Evolutionary conservation across 2,329 filamentous ascomycete genomes (phyloP), one percentile per base, ranked within the genome.

Genomic region (Incumbomyces delicatus): DNA sequence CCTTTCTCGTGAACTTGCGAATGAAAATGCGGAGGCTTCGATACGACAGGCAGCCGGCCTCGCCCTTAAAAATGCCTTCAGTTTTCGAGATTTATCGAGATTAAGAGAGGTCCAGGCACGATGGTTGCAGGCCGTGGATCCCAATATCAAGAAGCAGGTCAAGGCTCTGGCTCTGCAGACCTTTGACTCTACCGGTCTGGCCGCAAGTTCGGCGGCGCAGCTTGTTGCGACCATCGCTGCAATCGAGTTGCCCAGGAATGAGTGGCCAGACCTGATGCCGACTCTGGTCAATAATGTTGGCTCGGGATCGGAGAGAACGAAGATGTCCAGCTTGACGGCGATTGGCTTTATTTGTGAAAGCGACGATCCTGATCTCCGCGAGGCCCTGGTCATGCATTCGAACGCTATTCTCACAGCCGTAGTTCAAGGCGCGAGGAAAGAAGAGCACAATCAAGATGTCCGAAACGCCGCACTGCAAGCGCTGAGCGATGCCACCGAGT

Each of bases 291-390:
- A 90, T 67, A 95, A 92, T 66, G 89, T 98, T 56, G 90, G 86
- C 65, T 80, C 82, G 56, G 92, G 90, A 56, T 78, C 76, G 60
- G 84, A 89, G 62, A 81, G 88, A 69, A 81, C 94, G 65, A 98
- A 96, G 75, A 89, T 95, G 72, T 77, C 89, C 35, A 96, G 90
- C 37, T 73, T 98, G 61, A 90, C 87, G 48, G 84, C 90, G n/a
- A 95, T 98, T 66, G 92, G 92, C 58, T 98, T 92, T 71, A 90
- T 98, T 60, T 98, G 92, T 76, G 92, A 98, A 68, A 90, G 85
- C 58, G 87, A 94, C 62, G 92, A 98, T 62, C 63, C 78, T 41
- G 89, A 95, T 51, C 78, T 98, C 43, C 80, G 92, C 56, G 78
- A 85, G 52, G 82, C 84, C 65, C 70, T 95, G 60, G 76, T 85